Evolutionary conservation across 441 rosid species (phyloP).

Genomic region (Pelargonium myrrhifolium): DNA sequence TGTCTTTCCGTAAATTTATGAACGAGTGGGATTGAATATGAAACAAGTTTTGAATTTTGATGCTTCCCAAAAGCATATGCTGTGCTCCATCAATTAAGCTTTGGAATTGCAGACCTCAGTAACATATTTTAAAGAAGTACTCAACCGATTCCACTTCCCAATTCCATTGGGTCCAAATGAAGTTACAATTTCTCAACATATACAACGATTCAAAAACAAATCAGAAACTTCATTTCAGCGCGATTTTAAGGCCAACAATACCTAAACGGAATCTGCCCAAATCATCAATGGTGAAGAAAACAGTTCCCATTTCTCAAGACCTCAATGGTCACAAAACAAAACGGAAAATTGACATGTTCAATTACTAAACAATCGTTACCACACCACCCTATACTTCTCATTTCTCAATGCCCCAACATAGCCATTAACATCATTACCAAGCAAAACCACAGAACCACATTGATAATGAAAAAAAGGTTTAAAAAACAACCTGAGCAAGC

Average conservation of each 20-base stretch:
- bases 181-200: neutral
- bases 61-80: neutral
- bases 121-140: neutral
- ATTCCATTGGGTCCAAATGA: neutral
- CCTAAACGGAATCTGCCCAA: slow-evolving; percentile 12
- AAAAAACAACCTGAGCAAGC: slow-evolving; percentile 71
- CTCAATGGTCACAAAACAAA: slow-evolving; percentile 13
- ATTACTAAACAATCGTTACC: neutral
- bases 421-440: slow-evolving; percentile 9
- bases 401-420: slow-evolving; percentile 16
- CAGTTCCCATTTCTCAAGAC: slow-evolving; percentile 21
- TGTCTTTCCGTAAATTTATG: neutral
- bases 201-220: neutral
- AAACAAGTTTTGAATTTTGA: neutral
- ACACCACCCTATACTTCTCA: slow-evolving; percentile 14
- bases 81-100: neutral
- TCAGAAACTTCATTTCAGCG: neutral
- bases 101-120: neutral
- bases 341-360: slow-evolving; percentile 1
- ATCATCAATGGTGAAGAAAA: slow-evolving; percentile 2
- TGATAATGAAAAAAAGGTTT: slow-evolving; percentile 8
- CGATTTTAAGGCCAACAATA: neutral
- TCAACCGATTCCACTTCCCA: neutral
- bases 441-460: slow-evolving; percentile 6
- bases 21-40: neutral